These are phyloP conservation scores for Backusella australiensis DNA, from an alignment of 192 early-diverging fungal species.

Conservation along the genomic window DNA sequence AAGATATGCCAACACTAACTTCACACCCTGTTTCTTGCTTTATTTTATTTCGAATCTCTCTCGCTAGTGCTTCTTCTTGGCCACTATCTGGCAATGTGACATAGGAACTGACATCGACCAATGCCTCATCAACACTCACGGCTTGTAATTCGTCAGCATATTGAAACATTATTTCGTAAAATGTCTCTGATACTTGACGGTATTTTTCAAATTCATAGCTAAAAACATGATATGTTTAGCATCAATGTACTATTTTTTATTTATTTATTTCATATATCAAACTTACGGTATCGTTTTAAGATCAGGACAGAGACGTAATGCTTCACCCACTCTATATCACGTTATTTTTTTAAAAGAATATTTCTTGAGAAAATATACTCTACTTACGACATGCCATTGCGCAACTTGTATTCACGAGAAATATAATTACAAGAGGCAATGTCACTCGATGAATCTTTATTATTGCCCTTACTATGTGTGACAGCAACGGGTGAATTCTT, in stretches of 20 bases:
- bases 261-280: no score
- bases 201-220: conserved; percentile 75
- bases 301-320: conserved; percentile 63
- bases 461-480: conserved; percentile 26
- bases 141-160: conserved; percentile 72
- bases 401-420: conserved; percentile 71
- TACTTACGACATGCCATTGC: conserved; percentile 69
- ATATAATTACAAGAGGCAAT: conserved; percentile 86
- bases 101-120: conserved; percentile 63
- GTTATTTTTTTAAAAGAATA: background rate
- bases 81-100: conserved; percentile 29
- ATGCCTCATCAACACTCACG: conserved; percentile 84
- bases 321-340: conserved; percentile 51
- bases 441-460: conserved; percentile 40
- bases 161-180: conserved; percentile 68
- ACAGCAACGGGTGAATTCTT: conserved; percentile 57
- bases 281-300: conserved; percentile 62
- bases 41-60: conserved; percentile 51
- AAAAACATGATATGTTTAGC: no score
- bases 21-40: conserved; percentile 53
- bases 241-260: no score
- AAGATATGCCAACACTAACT: conserved; percentile 75
- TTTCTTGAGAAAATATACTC: background rate
- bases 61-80: conserved; percentile 48
- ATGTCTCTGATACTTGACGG: conserved; percentile 50